Percentiles rank a stretch among this genome's conserved stretches.
These are phyloP conservation scores for Phanerochaete sordida DNA, from an alignment of 768 basidiomycete genomes.

Conservation along the genomic window DNA sequence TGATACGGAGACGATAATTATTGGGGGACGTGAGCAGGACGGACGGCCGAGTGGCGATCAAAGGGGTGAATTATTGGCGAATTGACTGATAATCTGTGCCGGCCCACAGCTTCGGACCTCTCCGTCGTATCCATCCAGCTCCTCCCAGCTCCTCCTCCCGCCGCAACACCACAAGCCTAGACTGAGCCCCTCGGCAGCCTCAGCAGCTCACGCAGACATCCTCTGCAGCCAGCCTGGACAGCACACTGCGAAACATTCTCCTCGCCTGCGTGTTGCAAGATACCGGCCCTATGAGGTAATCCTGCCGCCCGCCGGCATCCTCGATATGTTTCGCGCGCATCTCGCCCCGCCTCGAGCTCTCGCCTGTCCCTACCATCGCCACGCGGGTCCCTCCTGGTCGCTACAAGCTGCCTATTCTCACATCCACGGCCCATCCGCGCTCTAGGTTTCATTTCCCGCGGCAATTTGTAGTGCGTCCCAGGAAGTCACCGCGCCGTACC, in stretches of 20 bases:
- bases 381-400: background rate
- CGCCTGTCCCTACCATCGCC: too few species aligned
- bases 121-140: background rate
- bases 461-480: background rate
- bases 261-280: background rate
- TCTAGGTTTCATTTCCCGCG: background rate
- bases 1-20: background rate
- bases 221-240: too few species aligned
- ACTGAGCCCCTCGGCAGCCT: background rate
- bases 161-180: background rate
- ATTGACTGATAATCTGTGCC: background rate
- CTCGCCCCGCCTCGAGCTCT: background rate
- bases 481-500: background rate
- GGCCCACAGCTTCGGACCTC: background rate
- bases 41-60: constrained; percentile 1
- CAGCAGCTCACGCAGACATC: too few species aligned
- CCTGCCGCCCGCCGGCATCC: background rate
- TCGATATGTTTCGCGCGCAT: background rate
- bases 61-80: background rate
- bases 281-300: background rate
- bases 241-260: too few species aligned
- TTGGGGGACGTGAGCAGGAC: constrained; percentile 1
- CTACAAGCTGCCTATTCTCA: too few species aligned
- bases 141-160: background rate
- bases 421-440: background rate